Evolutionary conservation across 2,329 filamentous ascomycete genomes (phyloP).

Genomic region (Intubia oerlemansii): DNA sequence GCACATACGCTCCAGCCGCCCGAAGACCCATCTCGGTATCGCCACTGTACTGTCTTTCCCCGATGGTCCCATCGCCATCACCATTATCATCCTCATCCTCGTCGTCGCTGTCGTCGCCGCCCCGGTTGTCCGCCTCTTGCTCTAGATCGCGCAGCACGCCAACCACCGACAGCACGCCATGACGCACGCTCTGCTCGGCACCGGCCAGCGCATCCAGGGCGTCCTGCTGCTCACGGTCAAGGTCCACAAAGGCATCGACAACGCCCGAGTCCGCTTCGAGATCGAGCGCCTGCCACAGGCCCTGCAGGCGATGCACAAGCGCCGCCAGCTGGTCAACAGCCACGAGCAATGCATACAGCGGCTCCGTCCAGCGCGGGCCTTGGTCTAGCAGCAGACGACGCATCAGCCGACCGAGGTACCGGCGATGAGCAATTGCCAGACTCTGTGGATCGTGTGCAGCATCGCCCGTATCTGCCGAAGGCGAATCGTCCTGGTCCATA

Average conservation of each 20-base stretch:
- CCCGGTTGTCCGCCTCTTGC: constrained; percentile 13
- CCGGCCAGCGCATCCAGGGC: constrained; percentile 41
- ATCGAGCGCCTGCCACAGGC: constrained; percentile 57
- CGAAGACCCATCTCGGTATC: constrained; percentile 11
- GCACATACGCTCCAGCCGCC: constrained; percentile 37
- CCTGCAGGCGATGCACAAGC: constrained; percentile 52
- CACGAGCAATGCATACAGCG: constrained; percentile 43
- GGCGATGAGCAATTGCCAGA: constrained; percentile 56
- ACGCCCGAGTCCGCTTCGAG: constrained; percentile 67
- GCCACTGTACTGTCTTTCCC: constrained; percentile 10
- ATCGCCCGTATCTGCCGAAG: neutral
- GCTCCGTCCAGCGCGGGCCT: constrained; percentile 32
- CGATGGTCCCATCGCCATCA: constrained; percentile 15
- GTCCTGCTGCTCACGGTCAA: constrained; percentile 49
- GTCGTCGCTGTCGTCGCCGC: constrained; percentile 9
- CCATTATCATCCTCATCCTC: too few species aligned
- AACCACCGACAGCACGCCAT: constrained; percentile 46
- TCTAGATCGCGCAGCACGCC: constrained; percentile 22
- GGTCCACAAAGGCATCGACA: constrained; percentile 51
- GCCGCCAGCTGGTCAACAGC: constrained; percentile 68
- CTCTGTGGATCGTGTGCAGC: constrained; percentile 51
- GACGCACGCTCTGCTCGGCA: constrained; percentile 42
- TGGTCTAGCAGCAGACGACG: constrained; percentile 47
- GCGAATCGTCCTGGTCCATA: constrained; percentile 4
- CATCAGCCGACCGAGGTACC: constrained; percentile 49